Evolutionary conservation across 2,329 filamentous ascomycete species (phyloP), one percentile per base, ranked within the genome.

Genomic region (Teratosphaeria epicoccoides): DNA sequence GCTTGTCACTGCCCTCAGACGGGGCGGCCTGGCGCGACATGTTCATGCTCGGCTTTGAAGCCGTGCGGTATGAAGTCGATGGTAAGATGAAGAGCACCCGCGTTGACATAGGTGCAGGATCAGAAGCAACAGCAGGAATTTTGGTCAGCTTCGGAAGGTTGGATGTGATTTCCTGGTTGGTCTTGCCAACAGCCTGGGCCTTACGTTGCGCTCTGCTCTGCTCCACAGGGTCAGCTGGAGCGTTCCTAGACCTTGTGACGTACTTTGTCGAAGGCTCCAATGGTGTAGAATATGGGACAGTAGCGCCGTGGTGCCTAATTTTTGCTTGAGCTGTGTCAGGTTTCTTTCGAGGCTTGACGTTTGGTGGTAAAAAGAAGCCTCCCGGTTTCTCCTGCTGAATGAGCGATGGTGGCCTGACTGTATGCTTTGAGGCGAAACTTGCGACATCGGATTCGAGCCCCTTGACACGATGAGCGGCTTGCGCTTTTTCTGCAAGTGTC

Each of bases 141-240:
- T 33, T 20, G 2, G 44, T 9, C 11, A 50, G 17, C 7, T 22
- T 47, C 17, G 53, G 53, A 26, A 58, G 48, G 17, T 52, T 28
- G 10, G 59, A 48, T 24, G 58, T 51, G n/a, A 54, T 53, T 49
- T 61, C 60, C 22, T 59, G 49, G 20, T 57, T 61, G 43, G 55
- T 55, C 45, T 59, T 61, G 47, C 53, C 53, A 4, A 49, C 48
- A 25, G 61, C 59, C 3, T 55, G 56, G 23, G 56, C 29, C 4
- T 33, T 46, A 37, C 33, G 44, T 40, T n/a, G 24, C 22, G 29
- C 23, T 43, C 40, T 28, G 22, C 46, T 37, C 7, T 24, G 33
- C 29, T 28, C 24, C 29, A 24, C 10, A 33, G 22, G 6, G 6
- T n/a, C 24, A 24, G 24, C 33, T 37, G 12, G 47, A n/a, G 33